phyloP scores from a whole-genome alignment of 2,329 filamentous ascomycete genomes.

The Microcyclospora tardicrescens region DNA sequence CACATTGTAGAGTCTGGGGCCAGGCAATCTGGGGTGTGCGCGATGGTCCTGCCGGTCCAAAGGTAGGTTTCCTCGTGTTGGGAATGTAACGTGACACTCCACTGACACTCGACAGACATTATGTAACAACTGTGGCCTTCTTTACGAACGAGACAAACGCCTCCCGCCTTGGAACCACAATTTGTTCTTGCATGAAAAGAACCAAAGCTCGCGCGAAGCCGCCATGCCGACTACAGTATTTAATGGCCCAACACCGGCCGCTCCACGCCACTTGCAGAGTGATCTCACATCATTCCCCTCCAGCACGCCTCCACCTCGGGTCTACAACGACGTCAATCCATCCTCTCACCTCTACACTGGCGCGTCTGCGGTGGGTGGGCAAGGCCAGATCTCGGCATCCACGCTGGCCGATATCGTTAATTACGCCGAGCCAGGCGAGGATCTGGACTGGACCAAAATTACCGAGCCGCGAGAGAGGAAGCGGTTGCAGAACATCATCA shows the following conservation, averaged over 20 bases:
- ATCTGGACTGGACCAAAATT: conserved; percentile 27
- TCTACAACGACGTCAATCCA: conserved; percentile 14
- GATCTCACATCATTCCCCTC: conserved; percentile 18
- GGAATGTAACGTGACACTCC: not conserved
- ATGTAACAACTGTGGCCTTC: conserved; percentile 83
- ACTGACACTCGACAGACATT: conserved; percentile 46
- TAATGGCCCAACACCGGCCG: conserved; percentile 1
- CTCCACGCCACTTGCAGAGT: conserved; percentile 17
- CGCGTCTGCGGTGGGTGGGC: conserved; percentile 16
- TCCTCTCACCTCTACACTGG: conserved; percentile 23
- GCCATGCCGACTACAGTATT: conserved; percentile 7
- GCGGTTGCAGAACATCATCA: conserved; percentile 27
- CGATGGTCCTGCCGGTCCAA: conserved; percentile 73
- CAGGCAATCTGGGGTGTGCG: conserved; percentile 88
- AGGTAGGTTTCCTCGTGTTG: conserved; percentile 45
- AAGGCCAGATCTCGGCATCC: conserved; percentile 20
- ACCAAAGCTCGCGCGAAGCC: conserved; percentile 22
- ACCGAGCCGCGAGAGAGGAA: conserved; percentile 25
- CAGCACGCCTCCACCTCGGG: conserved; percentile 6
- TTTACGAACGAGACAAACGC: conserved; percentile 77
- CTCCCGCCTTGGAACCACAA: conserved; percentile 66
- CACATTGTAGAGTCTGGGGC: conserved; percentile 78
- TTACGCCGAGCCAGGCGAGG: conserved; percentile 27
- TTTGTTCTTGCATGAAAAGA: conserved; percentile 43
- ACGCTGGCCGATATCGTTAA: conserved; percentile 24